Percentiles rank a stretch among this genome's conserved stretches.
Conservation (phyloP, 768 basidiomycete species). For the Amanita rimosa region DNA sequence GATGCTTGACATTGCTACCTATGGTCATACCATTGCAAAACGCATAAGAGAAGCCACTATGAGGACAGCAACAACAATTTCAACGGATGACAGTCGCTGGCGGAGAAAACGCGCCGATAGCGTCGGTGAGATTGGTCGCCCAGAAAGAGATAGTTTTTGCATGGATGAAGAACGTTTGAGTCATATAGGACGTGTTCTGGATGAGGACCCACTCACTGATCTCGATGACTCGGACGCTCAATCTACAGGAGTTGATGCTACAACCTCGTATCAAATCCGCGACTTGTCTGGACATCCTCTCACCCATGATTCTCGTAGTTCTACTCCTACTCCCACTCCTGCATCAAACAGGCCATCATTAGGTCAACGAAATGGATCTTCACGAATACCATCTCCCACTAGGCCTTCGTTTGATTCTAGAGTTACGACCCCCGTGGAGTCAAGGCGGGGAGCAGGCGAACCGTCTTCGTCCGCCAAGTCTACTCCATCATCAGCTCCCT, state of each 20-base stretch:
- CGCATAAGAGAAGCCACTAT: constrained; percentile 14
- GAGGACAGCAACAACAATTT: constrained; percentile 12
- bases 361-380: constrained; percentile 16
- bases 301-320: constrained; percentile 23
- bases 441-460: constrained; percentile 25
- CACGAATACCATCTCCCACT: constrained; percentile 27
- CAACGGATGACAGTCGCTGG: constrained; percentile 14
- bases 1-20: constrained; percentile 84
- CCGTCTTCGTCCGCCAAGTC: constrained; percentile 23
- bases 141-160: constrained; percentile 50
- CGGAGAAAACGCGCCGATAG: constrained; percentile 58
- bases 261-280: constrained; percentile 11
- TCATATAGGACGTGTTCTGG: constrained; percentile 46
- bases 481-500: constrained; percentile 13
- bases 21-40: constrained; percentile 48
- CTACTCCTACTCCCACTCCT: constrained; percentile 31
- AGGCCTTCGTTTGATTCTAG: constrained; percentile 33
- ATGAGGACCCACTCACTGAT: constrained; percentile 70
- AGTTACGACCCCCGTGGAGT: constrained; percentile 30
- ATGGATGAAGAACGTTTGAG: constrained; percentile 48
- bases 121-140: constrained; percentile 36
- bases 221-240: constrained; percentile 42
- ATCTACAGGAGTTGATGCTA: constrained; percentile 17
- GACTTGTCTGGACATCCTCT: constrained; percentile 14
- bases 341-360: constrained; percentile 21